Evolutionary conservation across 345 rosid species (phyloP), one percentile per base, ranked within the genome.

Genomic region (Passiflora organensis): DNA sequence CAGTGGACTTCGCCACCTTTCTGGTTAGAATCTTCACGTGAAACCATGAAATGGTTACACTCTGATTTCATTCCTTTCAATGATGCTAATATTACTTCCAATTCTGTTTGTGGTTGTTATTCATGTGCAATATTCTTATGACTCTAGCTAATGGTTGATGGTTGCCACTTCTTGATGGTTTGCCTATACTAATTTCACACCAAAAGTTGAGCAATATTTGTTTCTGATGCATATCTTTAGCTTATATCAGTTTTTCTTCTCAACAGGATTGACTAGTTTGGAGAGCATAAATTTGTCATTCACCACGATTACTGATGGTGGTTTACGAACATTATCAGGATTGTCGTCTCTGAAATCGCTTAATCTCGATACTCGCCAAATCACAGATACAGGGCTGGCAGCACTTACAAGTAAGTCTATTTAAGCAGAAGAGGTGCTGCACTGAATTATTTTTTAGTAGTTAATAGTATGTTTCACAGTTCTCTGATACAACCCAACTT

Each of bases 341-440:
- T 66, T 91, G 67, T 64, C 82, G 36, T 77, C 88, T 69, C 87
- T 91, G 55, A 76, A 81, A 63, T 82, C 89, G 3, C 88, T 91
- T 57, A 91, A 87, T 45, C 70, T 91, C 44, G 98, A 91, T 78
- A 76, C 70, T 20, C 86, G 82, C 49, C 95, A 85, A 50, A 74
- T 87, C 63, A 91, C 98, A 37, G 96, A 91, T 72, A 58, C 73
- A 59, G 96, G 96, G n/a, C 95, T 91, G 52, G 82, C 95, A 6
- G 81, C 88, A 37, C 82, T 91, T 37, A 79, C 97, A n/a, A 80
- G 98, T 78, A 82, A 76, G 87, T 41, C 43, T 11, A 8, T 41
- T 13, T n/a, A n/a, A n/a, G n/a, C n/a, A 41, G 43, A 41, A 4
- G 8, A 28, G 34, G 34, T 28, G 34, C 8, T 28, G 5, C 3